A percentile compares a stretch with the other conserved stretches of the same genome.
Evolutionary conservation across 1,284 basidiomycete genomes (phyloP).

Genomic region (Apiotrichum mycotoxinovorans): DNA sequence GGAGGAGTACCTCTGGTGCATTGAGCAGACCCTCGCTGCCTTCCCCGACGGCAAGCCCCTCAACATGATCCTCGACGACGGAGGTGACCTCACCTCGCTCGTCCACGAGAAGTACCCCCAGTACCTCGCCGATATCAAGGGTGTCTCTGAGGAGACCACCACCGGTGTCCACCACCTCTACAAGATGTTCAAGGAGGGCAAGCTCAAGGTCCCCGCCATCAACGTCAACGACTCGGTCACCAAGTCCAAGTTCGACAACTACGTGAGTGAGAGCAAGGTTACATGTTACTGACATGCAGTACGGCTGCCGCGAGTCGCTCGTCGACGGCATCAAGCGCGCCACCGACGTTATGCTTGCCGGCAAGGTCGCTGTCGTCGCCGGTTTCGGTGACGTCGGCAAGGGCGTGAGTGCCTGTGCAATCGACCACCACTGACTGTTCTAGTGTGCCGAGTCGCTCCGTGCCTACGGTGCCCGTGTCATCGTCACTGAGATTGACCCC

Average conservation of each 20-base stretch:
- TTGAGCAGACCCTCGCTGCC: constrained; percentile 87
- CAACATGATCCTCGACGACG: constrained; percentile 99
- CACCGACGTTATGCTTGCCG: constrained; percentile 99
- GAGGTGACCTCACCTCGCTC: constrained; percentile 91
- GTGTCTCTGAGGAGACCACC: constrained; percentile 98
- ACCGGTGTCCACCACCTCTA: constrained; percentile 99
- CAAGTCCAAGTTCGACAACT: constrained; percentile 92
- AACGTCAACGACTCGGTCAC: constrained; percentile 99
- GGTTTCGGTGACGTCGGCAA: constrained; percentile 99
- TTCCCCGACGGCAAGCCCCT: constrained; percentile 67
- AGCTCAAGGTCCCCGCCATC: constrained; percentile 96
- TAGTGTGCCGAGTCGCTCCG: constrained; percentile 97
- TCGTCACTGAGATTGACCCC: constrained; percentile 98
- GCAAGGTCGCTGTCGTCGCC: constrained; percentile 97
- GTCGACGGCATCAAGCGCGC: constrained; percentile 99
- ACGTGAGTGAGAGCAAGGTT: constrained; percentile 33
- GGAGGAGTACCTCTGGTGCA: constrained; percentile 98
- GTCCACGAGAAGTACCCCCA: constrained; percentile 97
- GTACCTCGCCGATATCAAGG: constrained; percentile 75
- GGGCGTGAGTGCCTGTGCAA: too few relatives aligned
- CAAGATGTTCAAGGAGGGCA: constrained; percentile 93
- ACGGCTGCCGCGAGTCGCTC: constrained; percentile 98
- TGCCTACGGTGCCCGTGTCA: constrained; percentile 92
- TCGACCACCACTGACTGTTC: too few relatives aligned
- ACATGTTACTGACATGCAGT: constrained; percentile 63